Evolutionary conservation across 371 early-diverging fungal species (phyloP), one percentile per base, ranked within the genome.

Genomic region (Parasitella parasitica): DNA sequence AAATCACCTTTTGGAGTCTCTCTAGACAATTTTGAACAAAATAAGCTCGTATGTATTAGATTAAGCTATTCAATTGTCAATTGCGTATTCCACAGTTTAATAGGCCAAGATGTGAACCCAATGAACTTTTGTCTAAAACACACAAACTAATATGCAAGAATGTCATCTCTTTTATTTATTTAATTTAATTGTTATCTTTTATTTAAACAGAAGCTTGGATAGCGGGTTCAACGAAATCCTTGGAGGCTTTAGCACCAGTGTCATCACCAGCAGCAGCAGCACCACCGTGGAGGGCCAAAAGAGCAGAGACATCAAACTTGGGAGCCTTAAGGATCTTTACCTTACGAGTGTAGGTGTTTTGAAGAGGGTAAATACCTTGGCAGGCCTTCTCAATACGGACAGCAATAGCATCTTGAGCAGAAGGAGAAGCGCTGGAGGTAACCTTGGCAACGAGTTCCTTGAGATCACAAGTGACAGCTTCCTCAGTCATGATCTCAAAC

Each of bases 241-340:
- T 87, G 77, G 75, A 62, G 68, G 82, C 78, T 73, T 85, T 90
- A 56, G 86, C 72, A 57, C 87, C 89, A 41, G 94, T 87, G 83
- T 94, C 95, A 39, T 69, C 67, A 55, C 58, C 71, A 80, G 93
- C 97, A 59, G 83, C 83, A 68, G 86, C 76, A 18, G 69, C 69
- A 72, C 86, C 87, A 78, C 91, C 92, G 91, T 98, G 97, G 69
- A 95, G 91, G 82, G 97, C 97, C 75, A 97, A 80, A 64, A 98
- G 92, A 85, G 96, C 96, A 75, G 93, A 94, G 69, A 92, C 82
- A 86, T 97, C 96, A 73, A 88, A 87, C 85, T 95, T 95, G 84
- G 98, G 98, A 56, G 91, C 86, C 94, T 99, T 99, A 78, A 99
- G 87, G 76, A 99, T 96, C 95, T 99, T 99, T 81, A 97, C 98